These are phyloP conservation scores for Pseudogymnoascus sp. DNA, from an alignment of 2,329 filamentous ascomycete genomes.

Conservation along the genomic window DNA sequence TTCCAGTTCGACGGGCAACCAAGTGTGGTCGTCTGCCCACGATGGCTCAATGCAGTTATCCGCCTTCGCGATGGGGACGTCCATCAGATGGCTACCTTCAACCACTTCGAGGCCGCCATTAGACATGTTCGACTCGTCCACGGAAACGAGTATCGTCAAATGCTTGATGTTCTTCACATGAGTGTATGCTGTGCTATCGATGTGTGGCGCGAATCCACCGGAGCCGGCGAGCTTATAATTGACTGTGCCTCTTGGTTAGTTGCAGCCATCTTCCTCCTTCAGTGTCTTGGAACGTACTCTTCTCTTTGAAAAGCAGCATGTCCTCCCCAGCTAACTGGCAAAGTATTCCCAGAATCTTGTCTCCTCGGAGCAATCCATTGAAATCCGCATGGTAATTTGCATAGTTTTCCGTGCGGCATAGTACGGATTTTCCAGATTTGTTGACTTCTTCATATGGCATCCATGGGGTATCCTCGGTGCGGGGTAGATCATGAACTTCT, in stretches of 20 bases:
- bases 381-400: no score
- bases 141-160: constrained; percentile 32
- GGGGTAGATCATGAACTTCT: no score
- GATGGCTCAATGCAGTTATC: constrained; percentile 29
- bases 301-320: no score
- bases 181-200: constrained; percentile 34
- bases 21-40: constrained; percentile 31
- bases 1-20: constrained; percentile 29
- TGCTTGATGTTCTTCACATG: constrained; percentile 33
- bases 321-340: no score
- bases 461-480: no score
- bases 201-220: constrained; percentile 33
- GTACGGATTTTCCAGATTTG: no score
- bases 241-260: neutral
- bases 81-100: constrained; percentile 31
- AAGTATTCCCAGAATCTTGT: no score
- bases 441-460: no score
- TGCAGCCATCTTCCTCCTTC: neutral
- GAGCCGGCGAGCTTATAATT: constrained; percentile 17
- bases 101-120: constrained; percentile 34
- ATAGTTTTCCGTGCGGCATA: no score
- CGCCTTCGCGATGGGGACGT: constrained; percentile 27
- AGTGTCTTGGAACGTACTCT: neutral
- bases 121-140: constrained; percentile 29
- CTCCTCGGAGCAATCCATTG: no score